Evolutionary conservation across 2,329 filamentous ascomycete genomes (phyloP).

Genomic region (Stachybotrys elegans): DNA sequence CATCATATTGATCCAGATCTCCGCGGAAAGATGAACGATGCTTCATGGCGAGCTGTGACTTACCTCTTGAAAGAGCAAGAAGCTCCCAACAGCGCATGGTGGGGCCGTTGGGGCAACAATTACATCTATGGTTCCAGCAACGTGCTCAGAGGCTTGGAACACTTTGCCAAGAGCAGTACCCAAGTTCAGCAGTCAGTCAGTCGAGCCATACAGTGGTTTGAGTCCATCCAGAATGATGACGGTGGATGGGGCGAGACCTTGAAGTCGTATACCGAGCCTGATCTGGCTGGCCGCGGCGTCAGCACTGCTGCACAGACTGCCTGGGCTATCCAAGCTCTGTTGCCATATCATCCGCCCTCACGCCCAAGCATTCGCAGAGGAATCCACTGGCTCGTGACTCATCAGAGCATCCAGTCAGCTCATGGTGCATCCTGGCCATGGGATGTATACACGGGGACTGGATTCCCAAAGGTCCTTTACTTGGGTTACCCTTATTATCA

Average conservation of each 20-base stretch:
- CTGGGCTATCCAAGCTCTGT: constrained; percentile 3
- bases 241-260: constrained; percentile 7
- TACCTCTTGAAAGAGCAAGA: constrained; percentile 4
- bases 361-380: not conserved
- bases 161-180: not conserved
- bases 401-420: not conserved
- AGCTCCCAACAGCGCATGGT: constrained; percentile 1
- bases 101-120: constrained; percentile 6
- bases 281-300: constrained; percentile 3
- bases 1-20: not conserved
- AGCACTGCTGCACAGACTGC: constrained; percentile 7
- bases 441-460: constrained; percentile 2
- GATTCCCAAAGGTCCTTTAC: constrained; percentile 6
- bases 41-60: not conserved
- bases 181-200: constrained; percentile 2
- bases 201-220: constrained; percentile 1
- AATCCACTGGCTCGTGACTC: not conserved
- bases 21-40: constrained; percentile 1
- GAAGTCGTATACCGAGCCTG: constrained; percentile 1
- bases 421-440: constrained; percentile 3
- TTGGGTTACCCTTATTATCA: constrained; percentile 5
- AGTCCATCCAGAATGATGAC: constrained; percentile 4
- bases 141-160: constrained; percentile 4
- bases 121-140: constrained; percentile 7
- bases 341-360: not conserved